Percentiles rank a stretch among this genome's conserved stretches.
Conservation (phyloP, 441 rosid genomes). For the Eugenia klotzschiana region DNA sequence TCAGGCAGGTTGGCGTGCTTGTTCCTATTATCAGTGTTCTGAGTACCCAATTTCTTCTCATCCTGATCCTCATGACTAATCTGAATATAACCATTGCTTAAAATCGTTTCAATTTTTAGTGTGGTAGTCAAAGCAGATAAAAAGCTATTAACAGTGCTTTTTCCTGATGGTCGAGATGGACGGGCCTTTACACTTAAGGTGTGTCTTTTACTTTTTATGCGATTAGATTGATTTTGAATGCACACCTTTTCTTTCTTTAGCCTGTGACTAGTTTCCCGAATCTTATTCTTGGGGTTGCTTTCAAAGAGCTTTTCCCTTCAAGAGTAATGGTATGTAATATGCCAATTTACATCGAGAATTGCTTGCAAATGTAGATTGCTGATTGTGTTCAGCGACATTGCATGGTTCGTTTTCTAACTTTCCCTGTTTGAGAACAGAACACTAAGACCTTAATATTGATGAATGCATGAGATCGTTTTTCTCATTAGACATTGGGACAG, state of each 20-base stretch:
- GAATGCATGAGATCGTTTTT: not conserved
- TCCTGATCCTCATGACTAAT: conserved; percentile 4
- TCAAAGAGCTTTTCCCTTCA: not conserved
- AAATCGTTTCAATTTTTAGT: conserved; percentile 32
- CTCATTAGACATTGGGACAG: not conserved
- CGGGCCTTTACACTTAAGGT: conserved; percentile 98
- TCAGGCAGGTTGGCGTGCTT: conserved; percentile 99
- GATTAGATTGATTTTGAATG: not conserved
- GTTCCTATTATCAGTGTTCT: conserved; percentile 9
- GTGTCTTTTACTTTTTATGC: not conserved
- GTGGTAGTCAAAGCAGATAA: conserved; percentile 95
- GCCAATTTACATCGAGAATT: not conserved
- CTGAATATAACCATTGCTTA: conserved; percentile 16
- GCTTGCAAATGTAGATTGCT: not conserved
- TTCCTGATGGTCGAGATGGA: conserved; percentile 96
- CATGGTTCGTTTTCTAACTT: not conserved
- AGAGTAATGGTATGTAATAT: not conserved
- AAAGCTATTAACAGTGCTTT: conserved; percentile 85
- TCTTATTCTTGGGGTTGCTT: not conserved
- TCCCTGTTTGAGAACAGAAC: not conserved
- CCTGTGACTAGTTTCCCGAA: not conserved
- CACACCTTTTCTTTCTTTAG: not conserved
- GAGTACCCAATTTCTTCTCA: not conserved
- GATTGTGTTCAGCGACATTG: not conserved
- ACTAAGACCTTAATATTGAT: not conserved